Conservation (phyloP, 108 stramenopile species). For the Nannochloropsis gaditana region DNA sequence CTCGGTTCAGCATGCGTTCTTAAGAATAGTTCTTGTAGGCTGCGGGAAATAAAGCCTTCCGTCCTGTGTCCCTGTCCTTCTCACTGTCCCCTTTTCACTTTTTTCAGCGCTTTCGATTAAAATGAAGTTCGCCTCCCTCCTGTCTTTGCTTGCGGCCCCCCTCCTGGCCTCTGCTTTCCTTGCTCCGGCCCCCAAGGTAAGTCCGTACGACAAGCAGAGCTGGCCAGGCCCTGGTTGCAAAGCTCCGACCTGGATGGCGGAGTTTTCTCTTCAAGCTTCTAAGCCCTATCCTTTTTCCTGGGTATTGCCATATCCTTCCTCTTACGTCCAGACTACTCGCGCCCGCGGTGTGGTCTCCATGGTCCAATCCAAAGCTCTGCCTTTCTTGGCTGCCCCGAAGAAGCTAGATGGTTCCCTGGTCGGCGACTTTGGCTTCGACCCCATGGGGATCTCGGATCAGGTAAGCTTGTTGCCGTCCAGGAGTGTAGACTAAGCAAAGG, state of each 20-base stretch:
- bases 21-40: too few species aligned
- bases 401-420: neutral
- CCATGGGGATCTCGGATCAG: constrained; percentile 75
- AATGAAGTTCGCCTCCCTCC: neutral
- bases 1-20: too few species aligned
- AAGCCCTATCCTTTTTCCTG: too few species aligned
- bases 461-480: constrained; percentile 42
- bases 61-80: too few species aligned
- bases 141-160: neutral
- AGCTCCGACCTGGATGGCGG: too few species aligned
- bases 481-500: too few species aligned
- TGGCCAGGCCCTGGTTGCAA: too few species aligned
- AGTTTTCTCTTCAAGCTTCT: too few species aligned
- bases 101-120: neutral
- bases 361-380: constrained; percentile 4
- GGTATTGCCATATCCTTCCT: neutral
- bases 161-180: neutral
- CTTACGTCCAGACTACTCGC: constrained; percentile 14
- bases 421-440: constrained; percentile 82
- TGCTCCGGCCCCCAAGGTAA: constrained; percentile 9
- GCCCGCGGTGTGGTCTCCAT: neutral
- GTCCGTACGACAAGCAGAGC: neutral
- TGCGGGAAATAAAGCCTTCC: too few species aligned
- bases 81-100: too few species aligned
- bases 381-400: neutral